phyloP scores from a whole-genome alignment of 2,329 filamentous ascomycete genomes.

The Neophaeococcomyces mojaviensis region DNA sequence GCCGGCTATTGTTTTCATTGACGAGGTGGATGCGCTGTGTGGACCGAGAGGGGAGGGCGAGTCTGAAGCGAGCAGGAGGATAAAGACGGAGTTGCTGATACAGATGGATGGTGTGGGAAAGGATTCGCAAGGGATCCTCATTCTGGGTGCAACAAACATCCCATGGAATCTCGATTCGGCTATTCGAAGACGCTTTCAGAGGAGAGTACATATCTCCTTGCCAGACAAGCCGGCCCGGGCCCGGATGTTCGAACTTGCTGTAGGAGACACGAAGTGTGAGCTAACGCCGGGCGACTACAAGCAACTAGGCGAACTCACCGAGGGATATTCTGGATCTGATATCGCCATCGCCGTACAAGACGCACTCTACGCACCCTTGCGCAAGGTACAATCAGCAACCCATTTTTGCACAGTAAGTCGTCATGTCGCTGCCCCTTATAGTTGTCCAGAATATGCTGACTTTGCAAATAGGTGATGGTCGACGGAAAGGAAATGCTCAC shows the following conservation, averaged over 20 bases:
- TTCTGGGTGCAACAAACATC: constrained; percentile 94
- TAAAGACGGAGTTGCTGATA: constrained; percentile 96
- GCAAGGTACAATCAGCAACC: constrained; percentile 93
- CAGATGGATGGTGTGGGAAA: constrained; percentile 99
- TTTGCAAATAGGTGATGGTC: constrained; percentile 53
- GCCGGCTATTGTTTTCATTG: constrained; percentile 96
- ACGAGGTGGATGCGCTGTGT: constrained; percentile 94
- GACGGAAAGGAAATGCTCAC: constrained; percentile 58
- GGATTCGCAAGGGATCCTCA: constrained; percentile 86
- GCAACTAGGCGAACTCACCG: constrained; percentile 70
- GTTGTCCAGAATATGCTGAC: neutral
- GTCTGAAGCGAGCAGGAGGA: constrained; percentile 91
- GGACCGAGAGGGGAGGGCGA: constrained; percentile 90
- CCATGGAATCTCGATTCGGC: constrained; percentile 97
- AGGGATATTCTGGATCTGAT: constrained; percentile 94
- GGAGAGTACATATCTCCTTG: constrained; percentile 88
- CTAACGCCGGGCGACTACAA: constrained; percentile 71
- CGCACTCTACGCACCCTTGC: constrained; percentile 92
- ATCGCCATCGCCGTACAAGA: constrained; percentile 93
- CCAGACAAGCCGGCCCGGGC: constrained; percentile 81
- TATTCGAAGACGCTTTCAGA: constrained; percentile 91
- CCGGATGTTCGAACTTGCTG: constrained; percentile 89
- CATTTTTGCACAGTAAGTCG: constrained; percentile 81
- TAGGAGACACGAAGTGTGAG: constrained; percentile 87
- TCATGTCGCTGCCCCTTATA: neutral